Evolutionary conservation across 2,329 filamentous ascomycete genomes (phyloP).

Genomic region (Colletotrichum magnum): DNA sequence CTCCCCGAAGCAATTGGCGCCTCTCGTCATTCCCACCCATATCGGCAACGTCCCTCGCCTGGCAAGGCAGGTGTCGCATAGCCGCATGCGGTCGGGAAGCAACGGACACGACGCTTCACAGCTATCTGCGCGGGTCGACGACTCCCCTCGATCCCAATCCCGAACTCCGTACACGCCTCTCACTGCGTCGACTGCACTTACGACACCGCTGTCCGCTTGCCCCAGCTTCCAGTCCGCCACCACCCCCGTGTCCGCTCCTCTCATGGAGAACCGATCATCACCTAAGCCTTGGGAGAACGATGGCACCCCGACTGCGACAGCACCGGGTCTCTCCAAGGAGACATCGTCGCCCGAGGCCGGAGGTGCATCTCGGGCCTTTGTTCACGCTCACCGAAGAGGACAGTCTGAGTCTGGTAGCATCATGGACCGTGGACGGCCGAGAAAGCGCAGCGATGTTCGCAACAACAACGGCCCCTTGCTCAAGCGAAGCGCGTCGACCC

Average conservation of each 20-base stretch:
- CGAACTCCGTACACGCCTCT: constrained; percentile 62
- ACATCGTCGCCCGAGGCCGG: constrained; percentile 50
- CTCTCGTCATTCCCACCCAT: constrained; percentile 66
- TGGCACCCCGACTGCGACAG: constrained; percentile 43
- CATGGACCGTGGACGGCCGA: constrained; percentile 73
- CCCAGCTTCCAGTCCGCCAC: constrained; percentile 45
- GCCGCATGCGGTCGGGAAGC: constrained; percentile 62
- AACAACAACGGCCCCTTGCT: constrained; percentile 53
- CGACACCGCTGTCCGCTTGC: constrained; percentile 60
- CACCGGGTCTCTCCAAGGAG: constrained; percentile 49
- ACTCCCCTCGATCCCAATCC: constrained; percentile 57
- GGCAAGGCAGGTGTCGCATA: constrained; percentile 57
- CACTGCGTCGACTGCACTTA: constrained; percentile 57
- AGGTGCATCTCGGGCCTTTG: constrained; percentile 44
- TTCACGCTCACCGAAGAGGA: constrained; percentile 63
- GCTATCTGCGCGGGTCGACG: constrained; percentile 60
- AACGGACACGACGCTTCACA: constrained; percentile 56
- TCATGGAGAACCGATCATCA: constrained; percentile 57
- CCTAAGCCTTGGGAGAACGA: constrained; percentile 60
- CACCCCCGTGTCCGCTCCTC: constrained; percentile 63
- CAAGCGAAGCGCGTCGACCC: constrained; percentile 54
- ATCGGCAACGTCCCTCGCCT: constrained; percentile 38
- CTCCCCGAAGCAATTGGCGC: constrained; percentile 68
- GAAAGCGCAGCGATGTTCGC: constrained; percentile 64
- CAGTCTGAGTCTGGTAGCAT: constrained; percentile 72